A percentile compares a stretch with the other conserved stretches of the same genome.
Conservation (phyloP, 768 basidiomycete genomes). For the Pleurotus cornucopiae region DNA sequence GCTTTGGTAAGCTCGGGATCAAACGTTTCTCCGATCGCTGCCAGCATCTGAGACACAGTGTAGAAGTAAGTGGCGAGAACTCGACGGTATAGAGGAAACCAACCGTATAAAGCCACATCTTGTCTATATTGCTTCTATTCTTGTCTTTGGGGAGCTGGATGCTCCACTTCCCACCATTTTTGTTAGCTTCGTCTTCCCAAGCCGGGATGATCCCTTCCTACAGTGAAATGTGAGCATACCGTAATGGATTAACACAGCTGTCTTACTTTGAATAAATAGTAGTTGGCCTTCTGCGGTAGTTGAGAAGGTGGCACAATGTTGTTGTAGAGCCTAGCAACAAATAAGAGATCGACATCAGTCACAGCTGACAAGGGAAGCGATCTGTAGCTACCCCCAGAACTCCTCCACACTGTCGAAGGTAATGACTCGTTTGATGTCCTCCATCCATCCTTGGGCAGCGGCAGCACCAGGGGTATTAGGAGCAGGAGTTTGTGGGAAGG, state of each 20-base stretch:
- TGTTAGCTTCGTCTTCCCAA: slow-evolving; percentile 97
- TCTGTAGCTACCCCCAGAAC: slow-evolving; percentile 86
- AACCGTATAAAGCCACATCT: slow-evolving; percentile 98
- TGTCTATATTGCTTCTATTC: slow-evolving; percentile 78
- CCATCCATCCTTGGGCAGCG: slow-evolving; percentile 94
- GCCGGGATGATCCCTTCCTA: slow-evolving; percentile 96
- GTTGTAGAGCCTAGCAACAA: slow-evolving; percentile 60
- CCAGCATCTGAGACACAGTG: slow-evolving; percentile 75
- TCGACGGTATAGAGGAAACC: slow-evolving; percentile 15
- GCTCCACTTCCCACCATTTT: slow-evolving; percentile 97
- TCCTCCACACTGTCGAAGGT: slow-evolving; percentile 96
- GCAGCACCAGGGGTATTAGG: slow-evolving; percentile 68
- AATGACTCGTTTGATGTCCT: slow-evolving; percentile 96
- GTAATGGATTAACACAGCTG: background rate
- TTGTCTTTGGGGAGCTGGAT: slow-evolving; percentile 97
- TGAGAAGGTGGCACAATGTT: slow-evolving; percentile 95
- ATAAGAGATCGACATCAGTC: slow-evolving; percentile 15
- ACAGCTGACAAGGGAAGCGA: slow-evolving; percentile 5
- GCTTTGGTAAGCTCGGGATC: slow-evolving; percentile 72
- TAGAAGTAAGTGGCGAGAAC: slow-evolving; percentile 1
- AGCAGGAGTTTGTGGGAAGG: slow-evolving; percentile 72
- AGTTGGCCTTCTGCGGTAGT: slow-evolving; percentile 95
- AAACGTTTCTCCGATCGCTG: slow-evolving; percentile 98
- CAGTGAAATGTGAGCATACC: slow-evolving; percentile 9
- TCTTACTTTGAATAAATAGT: slow-evolving; percentile 94